These are phyloP conservation scores for Annulohypoxylon moriforme DNA, from an alignment of 495 filamentous ascomycete genomes.

Conservation along the genomic window DNA sequence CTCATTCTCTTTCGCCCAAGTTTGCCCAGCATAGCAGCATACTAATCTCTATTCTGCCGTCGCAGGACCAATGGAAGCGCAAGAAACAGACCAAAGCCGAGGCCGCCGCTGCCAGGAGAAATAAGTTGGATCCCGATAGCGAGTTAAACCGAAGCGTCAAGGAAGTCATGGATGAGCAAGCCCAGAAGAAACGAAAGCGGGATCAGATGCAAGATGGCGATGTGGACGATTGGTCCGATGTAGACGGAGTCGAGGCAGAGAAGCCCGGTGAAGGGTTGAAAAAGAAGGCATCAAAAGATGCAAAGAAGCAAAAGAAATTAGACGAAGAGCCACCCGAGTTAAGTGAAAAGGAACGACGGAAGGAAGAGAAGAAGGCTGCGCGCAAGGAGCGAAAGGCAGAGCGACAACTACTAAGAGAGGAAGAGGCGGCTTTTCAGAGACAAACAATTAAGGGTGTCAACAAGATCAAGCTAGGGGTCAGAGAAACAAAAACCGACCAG, in stretches of 20 bases:
- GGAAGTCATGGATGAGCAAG: slow-evolving; percentile 85
- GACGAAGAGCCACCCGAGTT: slow-evolving; percentile 39
- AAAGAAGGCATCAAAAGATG: slow-evolving; percentile 54
- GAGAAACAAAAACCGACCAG: slow-evolving; percentile 35
- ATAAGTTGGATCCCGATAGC: slow-evolving; percentile 87
- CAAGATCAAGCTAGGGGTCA: slow-evolving; percentile 47
- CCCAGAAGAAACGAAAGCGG: slow-evolving; percentile 72
- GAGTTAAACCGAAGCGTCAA: slow-evolving; percentile 76
- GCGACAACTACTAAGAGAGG: slow-evolving; percentile 48
- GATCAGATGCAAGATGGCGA: slow-evolving; percentile 52
- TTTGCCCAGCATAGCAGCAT: neutral
- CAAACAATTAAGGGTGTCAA: slow-evolving; percentile 52
- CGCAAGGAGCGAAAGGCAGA: slow-evolving; percentile 50
- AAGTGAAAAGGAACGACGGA: slow-evolving; percentile 41
- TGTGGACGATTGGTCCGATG: slow-evolving; percentile 51
- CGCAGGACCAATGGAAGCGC: slow-evolving; percentile 83
- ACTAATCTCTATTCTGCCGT: slow-evolving; percentile 38
- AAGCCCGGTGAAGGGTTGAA: slow-evolving; percentile 65
- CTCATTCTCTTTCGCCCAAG: neutral
- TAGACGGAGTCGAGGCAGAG: slow-evolving; percentile 62
- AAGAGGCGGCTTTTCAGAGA: slow-evolving; percentile 55
- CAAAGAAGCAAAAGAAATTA: slow-evolving; percentile 51
- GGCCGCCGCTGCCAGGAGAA: slow-evolving; percentile 77
- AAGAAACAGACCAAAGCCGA: slow-evolving; percentile 91
- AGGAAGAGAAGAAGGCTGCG: slow-evolving; percentile 54